phyloP scores from a whole-genome alignment of 352 stramenopile genomes.

The Phytophthora niederhauseri region DNA sequence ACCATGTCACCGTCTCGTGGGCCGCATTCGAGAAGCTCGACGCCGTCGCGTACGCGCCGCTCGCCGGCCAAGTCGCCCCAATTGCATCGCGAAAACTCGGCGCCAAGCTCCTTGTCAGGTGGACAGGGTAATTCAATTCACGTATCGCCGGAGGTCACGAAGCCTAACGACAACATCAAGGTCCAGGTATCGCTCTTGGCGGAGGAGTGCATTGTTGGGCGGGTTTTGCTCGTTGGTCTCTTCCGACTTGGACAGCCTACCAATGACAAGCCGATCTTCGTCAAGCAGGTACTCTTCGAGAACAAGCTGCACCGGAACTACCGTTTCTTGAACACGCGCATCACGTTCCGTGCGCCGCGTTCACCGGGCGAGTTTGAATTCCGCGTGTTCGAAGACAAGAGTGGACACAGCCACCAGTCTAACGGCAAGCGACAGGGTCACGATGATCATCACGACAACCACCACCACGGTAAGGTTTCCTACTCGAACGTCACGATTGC shows the following conservation, averaged over 20 bases:
- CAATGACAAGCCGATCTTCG: conserved; percentile 86
- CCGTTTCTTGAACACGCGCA: conserved; percentile 70
- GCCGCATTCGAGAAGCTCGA: conserved; percentile 32
- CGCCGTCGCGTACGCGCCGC: conserved; percentile 39
- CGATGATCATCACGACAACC: conserved; percentile 39
- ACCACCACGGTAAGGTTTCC: conserved; percentile 32
- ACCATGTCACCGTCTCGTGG: conserved; percentile 26
- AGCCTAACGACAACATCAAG: conserved; percentile 82
- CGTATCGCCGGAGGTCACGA: conserved; percentile 65
- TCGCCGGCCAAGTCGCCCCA: conserved; percentile 48
- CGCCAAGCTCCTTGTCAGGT: conserved; percentile 26
- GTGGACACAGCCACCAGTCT: conserved; percentile 36
- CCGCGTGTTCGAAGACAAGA: conserved; percentile 79
- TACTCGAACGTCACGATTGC: conserved; percentile 79
- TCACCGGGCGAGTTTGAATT: conserved; percentile 87
- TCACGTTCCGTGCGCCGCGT: conserved; percentile 81
- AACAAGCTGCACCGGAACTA: conserved; percentile 75
- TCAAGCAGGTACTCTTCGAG: conserved; percentile 85
- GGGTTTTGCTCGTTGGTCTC: conserved; percentile 76
- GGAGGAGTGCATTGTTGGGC: conserved; percentile 60
- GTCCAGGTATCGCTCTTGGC: conserved; percentile 69
- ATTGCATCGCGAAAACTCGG: conserved; percentile 41
- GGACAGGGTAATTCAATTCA: conserved; percentile 40
- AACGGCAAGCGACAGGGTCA: conserved; percentile 34
- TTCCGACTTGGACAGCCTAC: conserved; percentile 76